Evolutionary conservation across 2,329 filamentous ascomycete genomes (phyloP), one percentile per base, ranked within the genome.

Genomic region (Akanthomyces muscarius): DNA sequence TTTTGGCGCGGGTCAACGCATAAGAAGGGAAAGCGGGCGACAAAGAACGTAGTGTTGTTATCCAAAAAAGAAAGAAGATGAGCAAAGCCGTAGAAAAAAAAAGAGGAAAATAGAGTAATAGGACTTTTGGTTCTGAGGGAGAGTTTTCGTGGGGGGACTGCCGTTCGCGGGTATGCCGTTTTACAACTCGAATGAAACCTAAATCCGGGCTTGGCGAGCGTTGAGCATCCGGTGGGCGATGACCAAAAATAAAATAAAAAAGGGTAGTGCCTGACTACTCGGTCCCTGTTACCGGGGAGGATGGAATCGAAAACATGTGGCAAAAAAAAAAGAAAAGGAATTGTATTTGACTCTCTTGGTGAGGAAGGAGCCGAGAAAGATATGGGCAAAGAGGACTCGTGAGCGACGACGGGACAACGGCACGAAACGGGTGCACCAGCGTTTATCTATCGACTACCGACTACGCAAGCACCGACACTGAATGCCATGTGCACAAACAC

Each of bases 11-110:
- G 45, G 23, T 28, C 25, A 48, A n/a, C n/a, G 50, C 33, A 52
- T 52, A 33, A 47, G 28, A 42, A 36, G 33, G 13, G 33, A 44
- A 44, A 55, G 21, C 23, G n/a, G 18, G 53, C 23, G 25, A 33
- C 45, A 52, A 47, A 47, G 33, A 23, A 52, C 38, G 48, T 28
- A 56, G 53, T 41, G 23, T 48, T 33, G 51, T 11, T 47, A 65
- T 57, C 67, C 70, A 21, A 66, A 67, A 62, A 25, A 59, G 21
- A 50, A 36, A 54, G 30, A 56, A 59, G 10, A 5, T 41, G 28
- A 45, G 30, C n/a, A 23, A 63, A 25, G 44, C 50, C 18, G 50
- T 11, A 58, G 61, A 47, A 42, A 58, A 51, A 23, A 30, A 54
- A 53, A 61, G 28, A 38, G 54, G 53, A 21, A n/a, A 47, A 54